These are phyloP conservation scores for Pyrenophora teres DNA, from an alignment of 2,329 filamentous ascomycete genomes.

Conservation along the genomic window DNA sequence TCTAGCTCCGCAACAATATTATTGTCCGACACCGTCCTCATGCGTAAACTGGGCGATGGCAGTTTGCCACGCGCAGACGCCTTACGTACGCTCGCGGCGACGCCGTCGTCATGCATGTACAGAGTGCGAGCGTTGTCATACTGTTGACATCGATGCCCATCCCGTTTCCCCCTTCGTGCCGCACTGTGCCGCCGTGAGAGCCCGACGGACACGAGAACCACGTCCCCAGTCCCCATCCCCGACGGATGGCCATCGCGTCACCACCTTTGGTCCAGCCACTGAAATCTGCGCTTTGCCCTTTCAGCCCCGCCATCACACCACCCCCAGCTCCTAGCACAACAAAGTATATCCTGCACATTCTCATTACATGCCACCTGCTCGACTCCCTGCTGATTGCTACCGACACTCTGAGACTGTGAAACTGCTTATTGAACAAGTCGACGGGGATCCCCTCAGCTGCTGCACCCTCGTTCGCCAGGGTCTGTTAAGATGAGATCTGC, in stretches of 20 bases:
- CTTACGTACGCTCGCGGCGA: too few relatives aligned
- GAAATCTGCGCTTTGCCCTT: not conserved
- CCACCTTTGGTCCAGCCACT: not conserved
- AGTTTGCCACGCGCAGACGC: too few relatives aligned
- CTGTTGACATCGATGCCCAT: too few relatives aligned
- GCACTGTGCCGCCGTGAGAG: too few relatives aligned
- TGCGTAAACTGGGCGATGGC: not conserved
- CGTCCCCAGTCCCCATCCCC: too few relatives aligned
- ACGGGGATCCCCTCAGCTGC: conserved; percentile 3
- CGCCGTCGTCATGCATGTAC: too few relatives aligned
- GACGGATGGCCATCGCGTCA: not conserved
- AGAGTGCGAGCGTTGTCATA: too few relatives aligned
- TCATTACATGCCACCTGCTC: not conserved
- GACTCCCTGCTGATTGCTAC: not conserved
- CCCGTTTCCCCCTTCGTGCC: too few relatives aligned
- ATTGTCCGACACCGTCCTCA: conserved; percentile 3
- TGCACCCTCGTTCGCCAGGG: conserved; percentile 2
- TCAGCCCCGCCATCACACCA: not conserved
- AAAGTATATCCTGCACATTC: not conserved
- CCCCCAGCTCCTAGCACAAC: not conserved
- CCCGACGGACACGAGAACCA: too few relatives aligned
- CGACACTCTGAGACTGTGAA: conserved; percentile 9
- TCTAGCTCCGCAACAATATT: conserved; percentile 11
- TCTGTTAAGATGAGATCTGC: conserved; percentile 1
- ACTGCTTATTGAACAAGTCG: not conserved